phyloP scores from a whole-genome alignment of 2,329 filamentous ascomycete genomes.

The Diaporthe sp. region DNA sequence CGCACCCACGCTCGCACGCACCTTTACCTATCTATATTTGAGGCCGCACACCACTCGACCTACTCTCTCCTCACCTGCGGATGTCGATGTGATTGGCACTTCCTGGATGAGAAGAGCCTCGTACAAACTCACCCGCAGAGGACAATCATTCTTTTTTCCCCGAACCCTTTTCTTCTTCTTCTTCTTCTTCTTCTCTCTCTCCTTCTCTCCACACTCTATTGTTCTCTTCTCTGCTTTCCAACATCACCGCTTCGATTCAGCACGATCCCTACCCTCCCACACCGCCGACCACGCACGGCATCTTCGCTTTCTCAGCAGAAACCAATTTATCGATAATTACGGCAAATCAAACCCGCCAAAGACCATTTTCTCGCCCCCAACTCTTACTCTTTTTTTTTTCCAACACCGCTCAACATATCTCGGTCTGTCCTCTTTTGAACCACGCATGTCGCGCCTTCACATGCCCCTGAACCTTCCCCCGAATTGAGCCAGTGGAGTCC shows the following conservation, averaged over 20 bases:
- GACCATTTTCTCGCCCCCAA: constrained; percentile 18
- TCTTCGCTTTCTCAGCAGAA: constrained; percentile 23
- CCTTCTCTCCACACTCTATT: neutral
- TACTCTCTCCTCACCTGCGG: constrained; percentile 22
- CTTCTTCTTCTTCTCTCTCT: neutral
- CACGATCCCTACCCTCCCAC: constrained; percentile 25
- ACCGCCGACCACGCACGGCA: constrained; percentile 28
- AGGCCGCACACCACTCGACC: constrained; percentile 31
- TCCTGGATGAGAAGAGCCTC: constrained; percentile 32
- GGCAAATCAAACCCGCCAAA: constrained; percentile 27
- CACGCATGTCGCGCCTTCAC: constrained; percentile 33
- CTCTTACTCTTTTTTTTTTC: constrained; percentile 19
- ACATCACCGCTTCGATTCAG: constrained; percentile 23
- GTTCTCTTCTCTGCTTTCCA: constrained; percentile 3
- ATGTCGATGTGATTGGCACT: constrained; percentile 30
- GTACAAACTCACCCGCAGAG: constrained; percentile 25
- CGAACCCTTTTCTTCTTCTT: neutral
- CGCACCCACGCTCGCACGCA: constrained; percentile 20
- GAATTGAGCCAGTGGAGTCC: constrained; percentile 30
- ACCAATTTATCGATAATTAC: constrained; percentile 33
- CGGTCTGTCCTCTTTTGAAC: neutral
- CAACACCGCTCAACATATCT: neutral
- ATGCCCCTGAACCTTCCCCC: constrained; percentile 31
- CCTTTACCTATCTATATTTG: constrained; percentile 30
- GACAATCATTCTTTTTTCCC: constrained; percentile 28